Percentiles rank a stretch among this genome's conserved stretches.
phyloP scores from a whole-genome alignment of 345 rosid genomes.

The Cardiospermum halicacabum region DNA sequence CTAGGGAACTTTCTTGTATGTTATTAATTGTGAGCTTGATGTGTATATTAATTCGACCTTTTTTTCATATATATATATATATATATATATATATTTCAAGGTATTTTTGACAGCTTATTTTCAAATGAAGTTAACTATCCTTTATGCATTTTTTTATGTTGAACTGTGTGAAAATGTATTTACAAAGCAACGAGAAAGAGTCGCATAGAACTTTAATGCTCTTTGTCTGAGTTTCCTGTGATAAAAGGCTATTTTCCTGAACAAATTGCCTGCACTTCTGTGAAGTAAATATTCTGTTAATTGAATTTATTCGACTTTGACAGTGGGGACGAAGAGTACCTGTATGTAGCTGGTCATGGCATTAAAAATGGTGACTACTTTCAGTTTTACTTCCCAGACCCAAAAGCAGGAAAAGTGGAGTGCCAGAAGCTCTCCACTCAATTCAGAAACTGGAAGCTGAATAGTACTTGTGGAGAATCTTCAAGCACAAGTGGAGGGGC shows the following conservation, averaged over 20 bases:
- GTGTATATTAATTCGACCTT: not conserved
- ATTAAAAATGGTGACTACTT: slow-evolving; percentile 66
- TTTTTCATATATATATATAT: too few species aligned
- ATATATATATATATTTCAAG: not conserved
- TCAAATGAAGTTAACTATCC: too few species aligned
- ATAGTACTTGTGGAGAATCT: slow-evolving; percentile 17
- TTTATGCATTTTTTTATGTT: too few species aligned
- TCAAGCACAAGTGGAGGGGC: not conserved
- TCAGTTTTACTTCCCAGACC: slow-evolving; percentile 53
- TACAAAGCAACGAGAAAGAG: not conserved
- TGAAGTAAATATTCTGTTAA: not conserved
- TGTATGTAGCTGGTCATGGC: slow-evolving; percentile 47
- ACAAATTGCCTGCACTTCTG: not conserved
- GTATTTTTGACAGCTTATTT: not conserved
- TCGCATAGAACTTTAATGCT: not conserved
- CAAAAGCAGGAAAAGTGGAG: slow-evolving; percentile 35
- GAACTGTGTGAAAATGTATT: not conserved
- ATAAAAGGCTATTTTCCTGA: slow-evolving; percentile 3
- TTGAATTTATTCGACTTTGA: slow-evolving; percentile 6
- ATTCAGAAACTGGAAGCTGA: slow-evolving; percentile 40
- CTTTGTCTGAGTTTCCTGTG: not conserved
- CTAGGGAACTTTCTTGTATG: not conserved
- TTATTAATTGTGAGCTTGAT: not conserved
- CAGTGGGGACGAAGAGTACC: slow-evolving; percentile 67
- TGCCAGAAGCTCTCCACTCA: slow-evolving; percentile 25